phyloP scores from a whole-genome alignment of 164 flowering plant species.

The Magnolia officinalis region DNA sequence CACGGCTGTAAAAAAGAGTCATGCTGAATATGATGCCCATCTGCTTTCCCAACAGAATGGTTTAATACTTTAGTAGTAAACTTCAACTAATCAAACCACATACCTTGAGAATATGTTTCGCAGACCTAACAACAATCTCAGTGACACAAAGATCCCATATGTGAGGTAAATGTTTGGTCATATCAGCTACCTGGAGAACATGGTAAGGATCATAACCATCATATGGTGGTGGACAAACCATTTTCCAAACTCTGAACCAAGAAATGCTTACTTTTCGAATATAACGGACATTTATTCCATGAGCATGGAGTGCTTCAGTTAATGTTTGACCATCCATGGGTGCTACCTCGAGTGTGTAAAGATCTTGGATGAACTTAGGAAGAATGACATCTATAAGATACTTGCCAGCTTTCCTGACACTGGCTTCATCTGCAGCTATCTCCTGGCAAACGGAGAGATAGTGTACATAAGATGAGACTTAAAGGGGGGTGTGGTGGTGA shows the following conservation, averaged over 20 bases:
- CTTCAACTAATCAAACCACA: background rate
- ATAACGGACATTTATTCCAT: slow-evolving; percentile 96
- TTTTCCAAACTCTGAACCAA: background rate
- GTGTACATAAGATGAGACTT: background rate
- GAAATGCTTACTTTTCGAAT: slow-evolving; percentile 72
- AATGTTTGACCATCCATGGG: slow-evolving; percentile 99
- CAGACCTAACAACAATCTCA: slow-evolving; percentile 86
- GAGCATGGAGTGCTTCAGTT: slow-evolving; percentile 98
- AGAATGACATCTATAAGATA: slow-evolving; percentile 73
- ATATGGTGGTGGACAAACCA: too few relatives aligned
- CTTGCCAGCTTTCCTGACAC: slow-evolving; percentile 71
- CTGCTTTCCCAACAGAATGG: background rate
- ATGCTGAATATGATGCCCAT: too few relatives aligned
- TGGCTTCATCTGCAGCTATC: slow-evolving; percentile 75
- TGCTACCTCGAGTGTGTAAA: slow-evolving; percentile 92
- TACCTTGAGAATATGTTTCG: slow-evolving; percentile 92
- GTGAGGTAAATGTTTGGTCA: slow-evolving; percentile 82
- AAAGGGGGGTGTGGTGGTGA: background rate
- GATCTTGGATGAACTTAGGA: slow-evolving; percentile 91
- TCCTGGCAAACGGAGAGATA: slow-evolving; percentile 43
- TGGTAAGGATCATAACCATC: background rate
- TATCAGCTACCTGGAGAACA: slow-evolving; percentile 67
- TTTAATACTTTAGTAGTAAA: background rate
- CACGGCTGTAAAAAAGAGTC: too few relatives aligned
- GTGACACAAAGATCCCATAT: slow-evolving; percentile 84